Percentiles rank a stretch among this genome's conserved stretches.
These are phyloP conservation scores for Candida rishiriensis DNA, from an alignment of 805 yeast genomes.

Conservation along the genomic window DNA sequence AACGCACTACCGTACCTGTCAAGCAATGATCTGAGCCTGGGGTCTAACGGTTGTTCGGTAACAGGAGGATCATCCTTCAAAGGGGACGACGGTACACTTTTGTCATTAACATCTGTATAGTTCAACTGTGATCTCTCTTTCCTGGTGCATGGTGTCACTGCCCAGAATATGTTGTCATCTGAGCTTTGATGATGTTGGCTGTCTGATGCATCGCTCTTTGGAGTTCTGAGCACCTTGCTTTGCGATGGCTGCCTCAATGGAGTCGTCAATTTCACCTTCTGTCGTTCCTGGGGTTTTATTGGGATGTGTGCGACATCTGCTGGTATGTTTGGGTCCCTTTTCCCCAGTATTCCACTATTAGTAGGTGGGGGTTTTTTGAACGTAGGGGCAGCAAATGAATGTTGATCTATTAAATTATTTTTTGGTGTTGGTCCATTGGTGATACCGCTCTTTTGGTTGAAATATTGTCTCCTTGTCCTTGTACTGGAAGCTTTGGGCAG, in stretches of 20 bases:
- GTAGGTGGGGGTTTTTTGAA: not conserved
- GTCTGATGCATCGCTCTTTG: constrained; percentile 1
- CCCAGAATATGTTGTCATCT: constrained; percentile 38
- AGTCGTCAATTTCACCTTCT: constrained; percentile 15
- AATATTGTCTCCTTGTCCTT: no score
- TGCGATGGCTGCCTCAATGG: constrained; percentile 12
- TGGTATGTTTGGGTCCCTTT: constrained; percentile 18
- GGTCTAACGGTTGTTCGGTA: constrained; percentile 22
- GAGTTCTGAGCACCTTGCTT: constrained; percentile 1
- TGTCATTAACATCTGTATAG: constrained; percentile 12
- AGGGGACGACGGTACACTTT: constrained; percentile 40
- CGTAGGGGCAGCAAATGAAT: no score
- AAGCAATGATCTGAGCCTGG: constrained; percentile 29
- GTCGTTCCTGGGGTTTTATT: constrained; percentile 13
- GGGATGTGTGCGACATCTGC: not conserved
- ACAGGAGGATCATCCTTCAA: constrained; percentile 25
- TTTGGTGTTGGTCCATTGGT: no score
- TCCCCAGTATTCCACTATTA: not conserved
- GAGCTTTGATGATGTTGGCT: constrained; percentile 24
- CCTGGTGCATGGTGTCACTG: constrained; percentile 32
- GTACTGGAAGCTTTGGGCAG: no score
- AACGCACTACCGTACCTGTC: constrained; percentile 39
- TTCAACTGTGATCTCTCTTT: constrained; percentile 9
- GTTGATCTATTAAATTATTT: no score
- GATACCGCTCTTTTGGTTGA: no score